Conservation (phyloP, 2,329 filamentous ascomycete genomes). For the Beauveria sp. region DNA sequence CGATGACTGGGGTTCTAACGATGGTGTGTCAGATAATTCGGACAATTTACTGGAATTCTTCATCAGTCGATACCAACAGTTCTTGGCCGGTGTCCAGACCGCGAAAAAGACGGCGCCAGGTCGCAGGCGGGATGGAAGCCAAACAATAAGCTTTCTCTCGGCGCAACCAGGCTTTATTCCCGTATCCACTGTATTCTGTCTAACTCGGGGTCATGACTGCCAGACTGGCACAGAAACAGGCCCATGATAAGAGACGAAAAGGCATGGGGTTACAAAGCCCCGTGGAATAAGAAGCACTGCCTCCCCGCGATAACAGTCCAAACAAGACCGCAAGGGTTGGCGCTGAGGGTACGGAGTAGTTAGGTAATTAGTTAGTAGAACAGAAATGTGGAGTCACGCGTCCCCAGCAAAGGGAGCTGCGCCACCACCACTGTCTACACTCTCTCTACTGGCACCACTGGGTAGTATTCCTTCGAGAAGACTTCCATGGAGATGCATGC, state of each 20-base stretch:
- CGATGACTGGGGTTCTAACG: neutral
- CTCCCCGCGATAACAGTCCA: neutral
- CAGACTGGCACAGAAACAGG: neutral
- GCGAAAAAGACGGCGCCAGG: neutral
- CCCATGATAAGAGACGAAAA: neutral
- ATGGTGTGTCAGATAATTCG: neutral
- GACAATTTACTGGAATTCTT: neutral
- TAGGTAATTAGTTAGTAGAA: neutral
- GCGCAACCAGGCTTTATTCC: neutral
- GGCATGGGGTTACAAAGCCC: neutral
- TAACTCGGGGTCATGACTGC: neutral
- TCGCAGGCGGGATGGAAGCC: neutral
- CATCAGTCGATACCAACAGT: neutral
- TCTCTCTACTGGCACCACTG: too few relatives aligned
- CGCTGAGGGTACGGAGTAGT: too few relatives aligned
- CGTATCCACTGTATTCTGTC: neutral
- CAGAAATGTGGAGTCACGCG: neutral
- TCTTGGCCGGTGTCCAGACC: too few relatives aligned
- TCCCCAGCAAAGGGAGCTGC: neutral
- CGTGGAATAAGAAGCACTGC: neutral
- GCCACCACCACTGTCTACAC: slow-evolving; percentile 1
- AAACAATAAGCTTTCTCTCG: neutral
- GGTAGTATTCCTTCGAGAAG: slow-evolving; percentile 23
- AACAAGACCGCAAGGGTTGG: too few relatives aligned
- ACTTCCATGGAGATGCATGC: slow-evolving; percentile 19